A percentile compares a stretch with the other conserved stretches of the same genome.
Conservation (phyloP, 139 green algal species). For the Volvox africanus region DNA sequence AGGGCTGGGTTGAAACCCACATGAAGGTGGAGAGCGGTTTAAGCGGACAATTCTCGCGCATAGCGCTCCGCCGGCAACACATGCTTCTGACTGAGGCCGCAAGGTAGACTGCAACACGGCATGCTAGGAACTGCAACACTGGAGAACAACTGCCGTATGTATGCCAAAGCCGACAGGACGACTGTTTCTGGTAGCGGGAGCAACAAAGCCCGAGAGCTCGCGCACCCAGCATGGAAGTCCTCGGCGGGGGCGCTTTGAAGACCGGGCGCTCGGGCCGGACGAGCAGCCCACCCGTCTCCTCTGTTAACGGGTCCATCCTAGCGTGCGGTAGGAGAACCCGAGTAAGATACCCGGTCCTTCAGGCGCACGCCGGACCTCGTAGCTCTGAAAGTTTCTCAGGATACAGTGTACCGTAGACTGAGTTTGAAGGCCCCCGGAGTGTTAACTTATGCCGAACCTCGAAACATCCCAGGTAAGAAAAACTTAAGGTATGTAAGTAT, state of each 20-base stretch:
- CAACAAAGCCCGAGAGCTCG: too few species aligned
- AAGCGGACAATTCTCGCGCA: too few species aligned
- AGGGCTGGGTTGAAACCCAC: neutral
- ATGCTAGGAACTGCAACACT: too few species aligned
- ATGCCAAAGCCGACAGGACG: too few species aligned
- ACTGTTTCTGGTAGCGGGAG: too few species aligned
- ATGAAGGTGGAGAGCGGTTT: neutral
- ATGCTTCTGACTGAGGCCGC: neutral
- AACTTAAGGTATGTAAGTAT: too few species aligned
- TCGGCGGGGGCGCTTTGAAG: constrained; percentile 81
- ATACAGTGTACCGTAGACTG: too few species aligned
- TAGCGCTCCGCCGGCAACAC: neutral
- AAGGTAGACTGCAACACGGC: neutral
- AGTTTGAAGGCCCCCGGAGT: too few species aligned
- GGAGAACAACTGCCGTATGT: too few species aligned
- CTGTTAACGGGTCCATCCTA: neutral
- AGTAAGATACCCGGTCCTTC: neutral
- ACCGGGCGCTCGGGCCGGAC: constrained; percentile 64
- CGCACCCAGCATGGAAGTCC: constrained; percentile 77
- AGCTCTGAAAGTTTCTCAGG: too few species aligned
- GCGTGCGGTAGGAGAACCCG: neutral
- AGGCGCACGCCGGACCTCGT: neutral
- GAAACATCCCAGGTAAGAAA: too few species aligned
- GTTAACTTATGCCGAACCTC: too few species aligned
- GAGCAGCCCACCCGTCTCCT: constrained; percentile 64